Percentiles rank a stretch among this genome's conserved stretches.
phyloP scores from a whole-genome alignment of 257 asterid species.

The Penstemon eatonii region DNA sequence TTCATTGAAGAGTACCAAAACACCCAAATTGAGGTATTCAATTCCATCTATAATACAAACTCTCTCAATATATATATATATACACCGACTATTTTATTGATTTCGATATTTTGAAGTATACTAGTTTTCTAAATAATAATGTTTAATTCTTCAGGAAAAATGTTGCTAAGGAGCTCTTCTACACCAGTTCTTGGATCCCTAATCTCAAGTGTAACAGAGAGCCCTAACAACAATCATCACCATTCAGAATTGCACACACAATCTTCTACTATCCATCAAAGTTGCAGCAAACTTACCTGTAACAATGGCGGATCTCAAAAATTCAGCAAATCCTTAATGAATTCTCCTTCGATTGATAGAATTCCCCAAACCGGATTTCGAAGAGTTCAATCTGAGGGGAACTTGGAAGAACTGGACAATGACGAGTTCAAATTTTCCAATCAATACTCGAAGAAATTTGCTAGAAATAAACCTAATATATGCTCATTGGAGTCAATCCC shows the following conservation, averaged over 20 bases:
- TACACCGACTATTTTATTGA: too few relatives aligned
- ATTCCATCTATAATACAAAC: background rate
- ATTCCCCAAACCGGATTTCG: slow-evolving; percentile 42
- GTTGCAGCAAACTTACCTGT: slow-evolving; percentile 37
- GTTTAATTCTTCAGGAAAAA: slow-evolving; percentile 23
- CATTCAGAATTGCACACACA: slow-evolving; percentile 45
- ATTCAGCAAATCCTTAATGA: slow-evolving; percentile 32
- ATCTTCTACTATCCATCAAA: slow-evolving; percentile 30
- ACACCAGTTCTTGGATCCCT: slow-evolving; percentile 88
- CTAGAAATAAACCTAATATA: slow-evolving; percentile 34
- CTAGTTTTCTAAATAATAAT: background rate
- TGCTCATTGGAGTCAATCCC: slow-evolving; percentile 56
- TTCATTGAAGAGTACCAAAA: background rate
- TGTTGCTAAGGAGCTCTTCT: slow-evolving; percentile 86
- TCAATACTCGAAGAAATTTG: slow-evolving; percentile 29
- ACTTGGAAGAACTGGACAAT: slow-evolving; percentile 54
- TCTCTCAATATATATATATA: background rate
- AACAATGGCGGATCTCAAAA: slow-evolving; percentile 35
- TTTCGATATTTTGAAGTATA: too few relatives aligned
- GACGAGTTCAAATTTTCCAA: slow-evolving; percentile 52
- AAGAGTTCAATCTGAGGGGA: slow-evolving; percentile 76
- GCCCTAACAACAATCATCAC: slow-evolving; percentile 44
- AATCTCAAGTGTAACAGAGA: slow-evolving; percentile 54
- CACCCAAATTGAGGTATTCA: background rate
- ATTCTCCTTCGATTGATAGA: slow-evolving; percentile 49